Evolutionary conservation across 179 eudicot genomes (phyloP).

Genomic region (Corrigiola litoralis): DNA sequence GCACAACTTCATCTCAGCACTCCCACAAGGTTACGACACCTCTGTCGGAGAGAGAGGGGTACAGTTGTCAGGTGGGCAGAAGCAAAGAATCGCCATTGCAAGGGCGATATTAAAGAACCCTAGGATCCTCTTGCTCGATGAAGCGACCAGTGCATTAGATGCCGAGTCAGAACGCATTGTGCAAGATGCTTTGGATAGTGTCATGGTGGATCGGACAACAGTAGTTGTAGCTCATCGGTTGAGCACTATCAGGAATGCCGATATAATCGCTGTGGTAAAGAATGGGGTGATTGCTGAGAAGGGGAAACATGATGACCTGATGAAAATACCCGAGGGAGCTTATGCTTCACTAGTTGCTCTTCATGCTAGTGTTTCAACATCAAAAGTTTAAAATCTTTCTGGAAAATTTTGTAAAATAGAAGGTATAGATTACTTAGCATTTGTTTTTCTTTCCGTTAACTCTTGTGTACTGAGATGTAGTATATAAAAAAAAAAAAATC

Average conservation of each 20-base stretch:
- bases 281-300: constrained; percentile 39
- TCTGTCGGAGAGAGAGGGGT: constrained; percentile 45
- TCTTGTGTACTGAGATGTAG: no score
- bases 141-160: constrained; percentile 48
- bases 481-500: no score
- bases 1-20: constrained; percentile 38
- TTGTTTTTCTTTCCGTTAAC: background rate
- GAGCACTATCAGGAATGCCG: constrained; percentile 35
- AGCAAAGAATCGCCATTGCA: constrained; percentile 46
- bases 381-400: background rate
- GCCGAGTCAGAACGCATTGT: constrained; percentile 41
- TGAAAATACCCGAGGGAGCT: constrained; percentile 29
- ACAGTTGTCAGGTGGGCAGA: constrained; percentile 46
- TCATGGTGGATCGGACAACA: constrained; percentile 41
- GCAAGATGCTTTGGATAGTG: constrained; percentile 41
- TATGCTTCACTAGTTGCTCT: constrained; percentile 46
- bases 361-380: constrained; percentile 24
- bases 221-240: constrained; percentile 46
- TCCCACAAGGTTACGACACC: constrained; percentile 45
- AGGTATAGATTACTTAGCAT: background rate
- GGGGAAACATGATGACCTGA: constrained; percentile 44
- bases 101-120: constrained; percentile 40
- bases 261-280: constrained; percentile 40
- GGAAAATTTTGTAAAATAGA: constrained; percentile 5
- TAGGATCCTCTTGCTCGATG: constrained; percentile 37